phyloP scores from a whole-genome alignment of 2,329 filamentous ascomycete species.

The Alternaria gaisen region DNA sequence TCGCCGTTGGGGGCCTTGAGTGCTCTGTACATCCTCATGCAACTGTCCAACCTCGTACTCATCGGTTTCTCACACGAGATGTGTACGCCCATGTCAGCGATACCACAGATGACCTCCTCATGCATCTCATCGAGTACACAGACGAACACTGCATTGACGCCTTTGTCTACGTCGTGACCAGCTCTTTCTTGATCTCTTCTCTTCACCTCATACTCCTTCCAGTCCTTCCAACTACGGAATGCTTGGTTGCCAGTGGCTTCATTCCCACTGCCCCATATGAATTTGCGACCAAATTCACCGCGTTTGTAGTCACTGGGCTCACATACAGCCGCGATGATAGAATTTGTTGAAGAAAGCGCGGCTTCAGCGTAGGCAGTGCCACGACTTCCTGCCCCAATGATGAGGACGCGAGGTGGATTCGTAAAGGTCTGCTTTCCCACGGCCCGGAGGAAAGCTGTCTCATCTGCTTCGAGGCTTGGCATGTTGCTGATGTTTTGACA shows the following conservation, averaged over 20 bases:
- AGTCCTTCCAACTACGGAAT: conserved; percentile 78
- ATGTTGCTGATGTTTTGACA: background rate
- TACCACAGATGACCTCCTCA: conserved; percentile 76
- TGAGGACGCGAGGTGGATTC: conserved; percentile 41
- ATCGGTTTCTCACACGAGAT: conserved; percentile 97
- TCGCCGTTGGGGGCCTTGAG: conserved; percentile 47
- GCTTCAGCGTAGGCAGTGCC: conserved; percentile 50
- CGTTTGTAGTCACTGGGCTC: conserved; percentile 85
- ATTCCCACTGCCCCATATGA: conserved; percentile 71
- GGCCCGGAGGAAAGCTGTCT: conserved; percentile 26
- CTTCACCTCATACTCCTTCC: conserved; percentile 73
- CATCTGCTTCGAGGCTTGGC: conserved; percentile 3
- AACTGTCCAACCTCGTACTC: conserved; percentile 80
- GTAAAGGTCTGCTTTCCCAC: conserved; percentile 31
- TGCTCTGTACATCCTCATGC: conserved; percentile 74
- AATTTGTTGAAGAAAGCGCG: conserved; percentile 49
- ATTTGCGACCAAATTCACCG: conserved; percentile 71
- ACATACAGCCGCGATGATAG: conserved; percentile 77
- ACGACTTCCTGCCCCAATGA: conserved; percentile 53
- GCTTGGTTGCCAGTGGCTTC: conserved; percentile 67
- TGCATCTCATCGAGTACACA: conserved; percentile 91
- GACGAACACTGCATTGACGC: conserved; percentile 68
- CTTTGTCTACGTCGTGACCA: conserved; percentile 37
- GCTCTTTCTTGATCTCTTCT: conserved; percentile 62
- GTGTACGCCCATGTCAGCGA: conserved; percentile 75